Evolutionary conservation across 2,329 filamentous ascomycete species (phyloP), one percentile per base, ranked within the genome.

Genomic region (Talaromyces marneffei): DNA sequence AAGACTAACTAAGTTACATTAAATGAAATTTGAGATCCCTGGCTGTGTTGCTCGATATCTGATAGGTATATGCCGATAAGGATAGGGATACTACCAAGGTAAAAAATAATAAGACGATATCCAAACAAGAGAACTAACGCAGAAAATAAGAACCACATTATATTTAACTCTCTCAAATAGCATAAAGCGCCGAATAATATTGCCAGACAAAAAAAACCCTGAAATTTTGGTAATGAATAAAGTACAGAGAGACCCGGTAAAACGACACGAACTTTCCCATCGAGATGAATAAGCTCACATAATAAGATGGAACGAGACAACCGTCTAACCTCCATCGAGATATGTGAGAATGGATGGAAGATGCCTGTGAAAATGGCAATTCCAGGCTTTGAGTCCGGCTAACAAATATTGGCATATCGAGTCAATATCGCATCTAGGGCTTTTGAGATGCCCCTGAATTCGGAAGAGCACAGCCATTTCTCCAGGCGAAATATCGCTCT

Each of bases 81-180:
- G n/a, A n/a, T n/a, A n/a, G n/a, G n/a, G n/a, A n/a, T n/a, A n/a
- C n/a, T n/a, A n/a, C n/a, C n/a, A n/a, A n/a, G n/a, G n/a, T n/a
- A n/a, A 23, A 10, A 2, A 10, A 23, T 23, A 42, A n/a, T 6
- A 5, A 20, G 4, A 40, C 40, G 10, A 42, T 23, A 12, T 1
- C 1, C 39, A n/a, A n/a, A 9, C n/a, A 10, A 40, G 9, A 16
- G n/a, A 20, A n/a, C 23, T 9, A 46, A 48, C 14, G 25, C 6
- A 10, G 25, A 48, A 29, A n/a, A 27, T n/a, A 48, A 12, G 33
- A 35, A 35, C 8, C 8, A 7, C 44, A 63, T 66, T 57, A 57
- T 44, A 44, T 29, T 35, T 18, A 18, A 39, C 14, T 29, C 53
- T 27, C 31, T 29, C 33, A 31, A 57, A 42, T 23, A 23, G 10